Percentiles rank a stretch among this genome's conserved stretches.
Conservation (phyloP, 768 basidiomycete genomes). For the Baorangia bicolor region DNA sequence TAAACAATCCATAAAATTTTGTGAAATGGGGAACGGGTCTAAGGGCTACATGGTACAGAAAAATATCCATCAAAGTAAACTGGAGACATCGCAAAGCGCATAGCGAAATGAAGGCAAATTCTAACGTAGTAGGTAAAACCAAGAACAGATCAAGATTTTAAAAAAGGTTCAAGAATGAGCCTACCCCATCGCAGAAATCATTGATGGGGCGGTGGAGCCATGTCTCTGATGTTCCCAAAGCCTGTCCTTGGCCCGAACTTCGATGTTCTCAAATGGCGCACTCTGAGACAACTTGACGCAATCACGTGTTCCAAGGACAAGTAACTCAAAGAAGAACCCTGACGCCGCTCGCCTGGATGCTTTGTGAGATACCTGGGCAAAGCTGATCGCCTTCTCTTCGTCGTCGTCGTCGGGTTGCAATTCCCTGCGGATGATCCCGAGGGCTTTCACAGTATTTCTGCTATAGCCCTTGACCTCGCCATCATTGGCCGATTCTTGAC, state of each 20-base stretch:
- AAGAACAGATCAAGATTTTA: constrained; percentile 17
- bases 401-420: constrained; percentile 53
- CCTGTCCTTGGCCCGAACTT: constrained; percentile 75
- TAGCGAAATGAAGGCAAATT: not conserved
- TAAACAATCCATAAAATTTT: not conserved
- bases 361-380: constrained; percentile 76
- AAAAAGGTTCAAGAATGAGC: not conserved
- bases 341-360: constrained; percentile 90
- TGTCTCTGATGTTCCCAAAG: constrained; percentile 76
- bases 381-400: constrained; percentile 68
- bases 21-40: not conserved
- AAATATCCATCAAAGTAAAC: not conserved
- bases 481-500: constrained; percentile 42
- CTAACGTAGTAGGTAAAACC: not conserved
- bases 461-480: constrained; percentile 76
- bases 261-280: constrained; percentile 81
- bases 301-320: constrained; percentile 92
- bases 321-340: constrained; percentile 96
- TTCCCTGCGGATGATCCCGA: constrained; percentile 71
- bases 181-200: constrained; percentile 43
- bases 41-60: constrained; percentile 8
- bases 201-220: constrained; percentile 43
- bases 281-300: constrained; percentile 79
- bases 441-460: constrained; percentile 85
- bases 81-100: not conserved